Evolutionary conservation across 2,329 filamentous ascomycete species (phyloP).

Genomic region (Trichoderma gracile): DNA sequence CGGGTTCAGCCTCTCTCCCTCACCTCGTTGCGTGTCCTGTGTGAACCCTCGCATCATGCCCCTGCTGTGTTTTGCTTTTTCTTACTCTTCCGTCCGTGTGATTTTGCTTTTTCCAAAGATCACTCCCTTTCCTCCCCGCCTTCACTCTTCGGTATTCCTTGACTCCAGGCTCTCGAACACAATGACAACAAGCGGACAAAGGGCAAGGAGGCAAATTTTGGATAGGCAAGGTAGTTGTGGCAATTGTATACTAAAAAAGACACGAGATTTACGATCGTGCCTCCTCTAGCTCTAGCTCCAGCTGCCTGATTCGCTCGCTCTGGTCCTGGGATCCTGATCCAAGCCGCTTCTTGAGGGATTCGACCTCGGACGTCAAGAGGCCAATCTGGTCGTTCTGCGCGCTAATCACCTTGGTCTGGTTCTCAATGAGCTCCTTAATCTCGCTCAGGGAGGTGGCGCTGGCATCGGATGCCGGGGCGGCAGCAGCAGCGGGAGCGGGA

Average conservation of each 20-base stretch:
- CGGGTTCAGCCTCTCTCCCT: too few species aligned
- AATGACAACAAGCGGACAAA: neutral
- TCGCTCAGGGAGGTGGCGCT: constrained; percentile 69
- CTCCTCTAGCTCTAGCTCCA: constrained; percentile 68
- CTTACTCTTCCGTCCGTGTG: neutral
- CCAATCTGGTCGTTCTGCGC: constrained; percentile 76
- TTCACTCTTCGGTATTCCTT: neutral
- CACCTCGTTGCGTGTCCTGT: neutral
- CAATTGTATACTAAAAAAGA: neutral
- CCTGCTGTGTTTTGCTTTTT: neutral
- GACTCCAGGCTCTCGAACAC: constrained; percentile 10
- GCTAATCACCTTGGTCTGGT: constrained; percentile 74
- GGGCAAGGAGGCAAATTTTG: neutral
- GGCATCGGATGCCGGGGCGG: constrained; percentile 35
- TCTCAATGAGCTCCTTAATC: constrained; percentile 75
- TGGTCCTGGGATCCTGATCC: constrained; percentile 58
- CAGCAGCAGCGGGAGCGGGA: constrained; percentile 32
- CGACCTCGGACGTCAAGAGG: constrained; percentile 70
- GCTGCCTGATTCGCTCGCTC: constrained; percentile 66
- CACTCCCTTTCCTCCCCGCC: constrained; percentile 2
- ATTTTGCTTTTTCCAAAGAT: constrained; percentile 24
- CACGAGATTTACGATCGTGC: constrained; percentile 52
- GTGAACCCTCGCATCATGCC: neutral
- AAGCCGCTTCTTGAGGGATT: constrained; percentile 76
- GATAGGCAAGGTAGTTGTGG: neutral